A percentile compares a stretch with the other conserved stretches of the same genome.
Evolutionary conservation across 805 yeast species (phyloP).

Genomic region (Cyberlindnera lachancei): DNA sequence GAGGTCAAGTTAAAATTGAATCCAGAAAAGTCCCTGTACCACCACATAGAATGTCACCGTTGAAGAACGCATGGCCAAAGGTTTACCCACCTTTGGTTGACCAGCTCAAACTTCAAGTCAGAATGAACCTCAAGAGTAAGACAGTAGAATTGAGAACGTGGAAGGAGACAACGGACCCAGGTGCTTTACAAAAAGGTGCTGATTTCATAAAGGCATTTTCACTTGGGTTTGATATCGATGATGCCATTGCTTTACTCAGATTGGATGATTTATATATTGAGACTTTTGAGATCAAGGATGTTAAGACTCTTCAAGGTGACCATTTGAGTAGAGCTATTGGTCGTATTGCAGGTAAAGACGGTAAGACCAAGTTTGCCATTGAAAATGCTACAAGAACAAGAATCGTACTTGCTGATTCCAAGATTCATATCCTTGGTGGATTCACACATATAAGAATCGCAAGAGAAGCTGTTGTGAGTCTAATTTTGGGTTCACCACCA

Average conservation of each 20-base stretch:
- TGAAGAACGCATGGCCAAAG: slow-evolving; percentile 85
- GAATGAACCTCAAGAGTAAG: slow-evolving; percentile 87
- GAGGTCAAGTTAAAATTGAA: slow-evolving; percentile 67
- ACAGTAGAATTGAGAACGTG: slow-evolving; percentile 83
- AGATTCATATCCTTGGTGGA: slow-evolving; percentile 95
- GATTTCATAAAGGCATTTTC: slow-evolving; percentile 95
- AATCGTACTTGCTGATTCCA: slow-evolving; percentile 93
- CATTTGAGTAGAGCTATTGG: slow-evolving; percentile 98
- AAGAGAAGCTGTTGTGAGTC: slow-evolving; percentile 90
- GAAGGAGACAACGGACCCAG: slow-evolving; percentile 77
- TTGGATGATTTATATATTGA: slow-evolving; percentile 95
- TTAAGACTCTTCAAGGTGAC: slow-evolving; percentile 90
- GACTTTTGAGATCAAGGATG: slow-evolving; percentile 95
- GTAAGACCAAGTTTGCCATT: slow-evolving; percentile 96
- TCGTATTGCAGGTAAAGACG: slow-evolving; percentile 99
- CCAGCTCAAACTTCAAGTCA: slow-evolving; percentile 87
- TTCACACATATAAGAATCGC: slow-evolving; percentile 97
- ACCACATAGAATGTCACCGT: slow-evolving; percentile 94
- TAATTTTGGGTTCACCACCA: slow-evolving; percentile 96
- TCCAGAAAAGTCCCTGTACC: slow-evolving; percentile 89
- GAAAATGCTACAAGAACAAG: slow-evolving; percentile 98
- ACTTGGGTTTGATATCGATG: slow-evolving; percentile 94
- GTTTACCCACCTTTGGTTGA: slow-evolving; percentile 95
- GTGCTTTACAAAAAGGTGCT: slow-evolving; percentile 96
- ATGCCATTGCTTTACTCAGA: slow-evolving; percentile 89